A percentile compares a stretch with the other conserved stretches of the same genome.
phyloP scores from a whole-genome alignment of 2,329 filamentous ascomycete genomes.

The Coniochaeta pulveracea region DNA sequence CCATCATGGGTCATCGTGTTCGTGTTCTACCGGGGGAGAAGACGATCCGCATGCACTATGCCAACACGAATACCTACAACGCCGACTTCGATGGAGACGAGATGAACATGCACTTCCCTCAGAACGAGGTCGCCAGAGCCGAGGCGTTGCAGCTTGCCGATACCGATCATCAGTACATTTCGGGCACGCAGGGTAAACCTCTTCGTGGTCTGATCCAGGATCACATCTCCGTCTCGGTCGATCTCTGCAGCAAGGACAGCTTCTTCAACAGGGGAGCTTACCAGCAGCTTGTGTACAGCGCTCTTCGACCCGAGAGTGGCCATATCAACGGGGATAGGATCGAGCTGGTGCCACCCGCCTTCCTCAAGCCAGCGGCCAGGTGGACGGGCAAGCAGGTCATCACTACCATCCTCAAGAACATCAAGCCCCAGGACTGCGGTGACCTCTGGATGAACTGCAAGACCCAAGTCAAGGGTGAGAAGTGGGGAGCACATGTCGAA shows the following conservation, averaged over 20 bases:
- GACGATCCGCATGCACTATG: constrained; percentile 98
- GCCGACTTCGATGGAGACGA: constrained; percentile 99
- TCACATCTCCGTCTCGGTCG: constrained; percentile 89
- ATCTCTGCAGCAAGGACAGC: constrained; percentile 81
- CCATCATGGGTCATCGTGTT: constrained; percentile 96
- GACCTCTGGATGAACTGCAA: constrained; percentile 71
- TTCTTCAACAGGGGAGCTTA: constrained; percentile 85
- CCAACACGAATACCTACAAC: constrained; percentile 99
- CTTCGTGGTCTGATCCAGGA: constrained; percentile 95
- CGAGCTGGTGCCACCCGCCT: constrained; percentile 66
- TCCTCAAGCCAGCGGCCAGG: constrained; percentile 67
- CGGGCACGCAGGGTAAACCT: constrained; percentile 85
- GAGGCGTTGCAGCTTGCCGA: constrained; percentile 91
- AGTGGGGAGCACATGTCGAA: constrained; percentile 69
- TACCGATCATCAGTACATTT: constrained; percentile 94
- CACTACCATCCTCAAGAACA: constrained; percentile 85
- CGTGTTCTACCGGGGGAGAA: constrained; percentile 88
- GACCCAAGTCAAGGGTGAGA: constrained; percentile 63
- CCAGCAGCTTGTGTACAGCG: constrained; percentile 86
- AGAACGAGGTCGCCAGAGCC: constrained; percentile 87
- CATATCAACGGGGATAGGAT: constrained; percentile 78
- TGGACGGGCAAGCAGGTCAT: constrained; percentile 98
- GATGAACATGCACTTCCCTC: constrained; percentile 99
- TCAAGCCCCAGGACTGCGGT: constrained; percentile 64
- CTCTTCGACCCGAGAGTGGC: constrained; percentile 78